These are phyloP conservation scores for Lanmaoa pseudosensibilis DNA, from an alignment of 768 basidiomycete species.

Conservation along the genomic window DNA sequence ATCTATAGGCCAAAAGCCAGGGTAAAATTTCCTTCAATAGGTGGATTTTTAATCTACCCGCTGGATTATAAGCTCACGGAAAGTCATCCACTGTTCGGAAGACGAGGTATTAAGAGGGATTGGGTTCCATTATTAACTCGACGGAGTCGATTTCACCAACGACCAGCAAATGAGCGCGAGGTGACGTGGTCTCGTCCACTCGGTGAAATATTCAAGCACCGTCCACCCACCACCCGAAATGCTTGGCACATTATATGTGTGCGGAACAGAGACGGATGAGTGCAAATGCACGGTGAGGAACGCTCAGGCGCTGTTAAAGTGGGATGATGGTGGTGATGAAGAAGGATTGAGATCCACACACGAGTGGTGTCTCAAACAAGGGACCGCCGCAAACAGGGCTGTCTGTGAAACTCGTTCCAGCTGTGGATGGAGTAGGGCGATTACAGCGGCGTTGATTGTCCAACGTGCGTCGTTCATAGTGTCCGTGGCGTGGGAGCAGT, in stretches of 20 bases:
- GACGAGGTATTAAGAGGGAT: neutral
- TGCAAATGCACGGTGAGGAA: neutral
- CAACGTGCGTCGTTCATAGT: constrained; percentile 1
- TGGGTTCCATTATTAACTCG: neutral
- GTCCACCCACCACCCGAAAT: neutral
- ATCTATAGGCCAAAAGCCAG: too few relatives aligned
- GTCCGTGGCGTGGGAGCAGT: constrained; percentile 28
- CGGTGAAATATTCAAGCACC: neutral
- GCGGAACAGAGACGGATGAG: constrained; percentile 8
- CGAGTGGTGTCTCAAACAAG: neutral
- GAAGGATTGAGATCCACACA: neutral
- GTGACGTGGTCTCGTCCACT: neutral
- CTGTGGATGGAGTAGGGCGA: neutral
- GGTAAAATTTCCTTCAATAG: too few relatives aligned
- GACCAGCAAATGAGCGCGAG: constrained; percentile 8
- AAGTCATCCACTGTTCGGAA: neutral
- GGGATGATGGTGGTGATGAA: neutral
- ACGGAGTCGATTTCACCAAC: neutral
- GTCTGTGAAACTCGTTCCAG: constrained; percentile 6
- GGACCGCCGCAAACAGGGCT: neutral
- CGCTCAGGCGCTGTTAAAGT: constrained; percentile 4
- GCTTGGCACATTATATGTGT: constrained; percentile 1
- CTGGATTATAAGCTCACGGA: too few relatives aligned
- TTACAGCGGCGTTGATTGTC: neutral
- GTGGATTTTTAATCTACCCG: neutral